Conservation (phyloP, 306 rosid species). For the Quercus variabilis region DNA sequence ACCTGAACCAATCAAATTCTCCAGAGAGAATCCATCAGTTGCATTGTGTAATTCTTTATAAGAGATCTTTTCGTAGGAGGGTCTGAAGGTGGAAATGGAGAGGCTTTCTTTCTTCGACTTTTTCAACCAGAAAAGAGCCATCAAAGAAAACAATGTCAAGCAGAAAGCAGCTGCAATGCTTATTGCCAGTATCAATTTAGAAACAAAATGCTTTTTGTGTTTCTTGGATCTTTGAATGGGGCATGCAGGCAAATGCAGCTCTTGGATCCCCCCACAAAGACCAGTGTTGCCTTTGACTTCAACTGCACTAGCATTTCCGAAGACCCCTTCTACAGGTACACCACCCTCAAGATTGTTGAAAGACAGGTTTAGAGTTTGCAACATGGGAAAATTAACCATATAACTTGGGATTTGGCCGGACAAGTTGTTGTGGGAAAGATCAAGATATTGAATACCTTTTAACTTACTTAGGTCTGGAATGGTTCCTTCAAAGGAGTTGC, state of each 20-base stretch:
- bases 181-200: background rate
- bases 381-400: background rate
- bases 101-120: background rate
- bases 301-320: background rate
- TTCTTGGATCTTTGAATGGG: background rate
- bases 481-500: background rate
- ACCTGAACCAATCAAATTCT: too few species aligned
- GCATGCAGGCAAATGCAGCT: background rate
- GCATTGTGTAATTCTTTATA: slow-evolving; percentile 23
- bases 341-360: background rate
- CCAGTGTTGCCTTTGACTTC: background rate
- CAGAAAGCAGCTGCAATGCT: background rate
- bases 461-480: background rate
- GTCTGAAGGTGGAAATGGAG: background rate
- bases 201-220: background rate
- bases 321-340: background rate
- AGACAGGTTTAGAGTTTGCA: background rate
- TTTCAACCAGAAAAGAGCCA: background rate
- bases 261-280: background rate
- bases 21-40: slow-evolving; percentile 17
- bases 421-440: background rate
- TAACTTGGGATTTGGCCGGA: background rate
- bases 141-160: background rate
- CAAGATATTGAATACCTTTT: background rate
- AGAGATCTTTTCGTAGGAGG: background rate